Percentiles rank a stretch among this genome's conserved stretches.
phyloP scores from a whole-genome alignment of 2,329 filamentous ascomycete genomes.

The Phaeosphaeria sp. region DNA sequence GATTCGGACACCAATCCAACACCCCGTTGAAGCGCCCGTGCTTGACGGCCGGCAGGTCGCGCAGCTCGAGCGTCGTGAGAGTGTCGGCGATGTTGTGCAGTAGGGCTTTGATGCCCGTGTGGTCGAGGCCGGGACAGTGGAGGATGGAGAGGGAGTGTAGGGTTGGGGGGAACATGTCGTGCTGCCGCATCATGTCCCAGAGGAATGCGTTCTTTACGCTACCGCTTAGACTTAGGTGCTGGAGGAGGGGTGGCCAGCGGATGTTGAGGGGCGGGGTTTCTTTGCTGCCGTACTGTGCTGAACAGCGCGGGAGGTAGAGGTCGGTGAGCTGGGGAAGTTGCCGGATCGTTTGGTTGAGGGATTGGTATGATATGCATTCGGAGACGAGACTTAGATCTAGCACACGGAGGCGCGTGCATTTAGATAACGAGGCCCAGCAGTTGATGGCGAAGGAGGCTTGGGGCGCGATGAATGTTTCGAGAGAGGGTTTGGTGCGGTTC shows the following conservation, averaged over 20 bases:
- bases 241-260: slow-evolving; percentile 54
- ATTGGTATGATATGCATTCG: slow-evolving; percentile 57
- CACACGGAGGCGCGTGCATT: slow-evolving; percentile 58
- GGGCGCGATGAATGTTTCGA: slow-evolving; percentile 65
- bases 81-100: slow-evolving; percentile 40
- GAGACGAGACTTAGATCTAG: slow-evolving; percentile 63
- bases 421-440: slow-evolving; percentile 63
- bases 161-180: slow-evolving; percentile 37
- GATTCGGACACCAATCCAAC: slow-evolving; percentile 49
- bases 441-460: slow-evolving; percentile 65
- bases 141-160: slow-evolving; percentile 45
- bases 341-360: slow-evolving; percentile 59
- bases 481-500: slow-evolving; percentile 58
- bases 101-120: slow-evolving; percentile 45
- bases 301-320: slow-evolving; percentile 55
- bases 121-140: slow-evolving; percentile 52
- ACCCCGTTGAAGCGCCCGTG: slow-evolving; percentile 50
- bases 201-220: slow-evolving; percentile 53
- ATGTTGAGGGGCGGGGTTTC: slow-evolving; percentile 27
- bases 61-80: slow-evolving; percentile 48
- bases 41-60: slow-evolving; percentile 50
- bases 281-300: slow-evolving; percentile 35
- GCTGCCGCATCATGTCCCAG: slow-evolving; percentile 43
- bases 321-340: slow-evolving; percentile 53
- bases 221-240: slow-evolving; percentile 53